Evolutionary conservation across 148 eudicot genomes (phyloP).

Genomic region (Heliamphora exappendiculata): DNA sequence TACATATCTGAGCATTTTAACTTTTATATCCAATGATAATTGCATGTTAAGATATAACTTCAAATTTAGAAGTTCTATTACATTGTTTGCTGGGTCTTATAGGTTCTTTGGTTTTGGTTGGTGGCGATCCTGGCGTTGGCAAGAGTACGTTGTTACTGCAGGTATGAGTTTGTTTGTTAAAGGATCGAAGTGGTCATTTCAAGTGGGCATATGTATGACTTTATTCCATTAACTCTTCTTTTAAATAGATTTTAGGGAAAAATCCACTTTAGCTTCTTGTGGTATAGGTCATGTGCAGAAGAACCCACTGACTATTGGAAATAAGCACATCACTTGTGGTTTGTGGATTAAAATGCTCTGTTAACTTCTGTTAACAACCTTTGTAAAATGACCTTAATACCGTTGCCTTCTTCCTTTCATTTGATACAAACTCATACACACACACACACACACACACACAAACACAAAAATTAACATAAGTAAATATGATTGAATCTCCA

Average conservation of each 20-base stretch:
- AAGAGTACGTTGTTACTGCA: conserved; percentile 87
- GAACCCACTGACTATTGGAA: too few relatives aligned
- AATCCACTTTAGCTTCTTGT: too few relatives aligned
- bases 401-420: too few relatives aligned
- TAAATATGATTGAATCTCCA: too few relatives aligned
- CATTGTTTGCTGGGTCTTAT: conserved; percentile 2
- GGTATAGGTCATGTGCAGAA: too few relatives aligned
- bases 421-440: too few relatives aligned
- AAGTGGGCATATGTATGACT: not conserved
- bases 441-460: too few relatives aligned
- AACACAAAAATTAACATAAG: too few relatives aligned
- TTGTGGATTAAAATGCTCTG: too few relatives aligned
- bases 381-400: too few relatives aligned
- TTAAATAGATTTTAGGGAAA: not conserved
- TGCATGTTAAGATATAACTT: not conserved
- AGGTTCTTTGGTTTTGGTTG: conserved; percentile 88
- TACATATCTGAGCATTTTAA: not conserved
- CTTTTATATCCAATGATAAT: not conserved
- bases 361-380: too few relatives aligned
- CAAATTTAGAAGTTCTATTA: not conserved
- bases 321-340: too few relatives aligned
- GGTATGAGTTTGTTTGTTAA: conserved; percentile 35
- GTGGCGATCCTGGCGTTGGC: conserved; percentile 99
- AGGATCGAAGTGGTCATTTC: not conserved
- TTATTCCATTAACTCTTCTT: conserved; percentile 4